Evolutionary conservation across 805 yeast genomes (phyloP).

Genomic region (Ogataea minuta): DNA sequence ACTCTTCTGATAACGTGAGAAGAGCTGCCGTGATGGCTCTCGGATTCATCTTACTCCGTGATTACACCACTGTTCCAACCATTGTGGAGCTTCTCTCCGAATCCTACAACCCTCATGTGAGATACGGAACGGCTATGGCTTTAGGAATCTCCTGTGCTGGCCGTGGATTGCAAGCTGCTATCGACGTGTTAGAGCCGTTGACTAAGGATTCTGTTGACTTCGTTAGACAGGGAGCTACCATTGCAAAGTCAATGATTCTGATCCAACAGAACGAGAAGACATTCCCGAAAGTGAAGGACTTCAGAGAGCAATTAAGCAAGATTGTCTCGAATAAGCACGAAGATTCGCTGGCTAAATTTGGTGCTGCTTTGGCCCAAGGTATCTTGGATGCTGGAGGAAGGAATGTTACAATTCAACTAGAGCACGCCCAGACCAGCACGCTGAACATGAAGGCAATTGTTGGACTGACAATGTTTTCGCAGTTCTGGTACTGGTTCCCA

Average conservation of each 20-base stretch:
- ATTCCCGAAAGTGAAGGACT: conserved; percentile 73
- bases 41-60: conserved; percentile 88
- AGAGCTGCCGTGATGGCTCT: conserved; percentile 91
- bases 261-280: conserved; percentile 83
- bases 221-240: conserved; percentile 96
- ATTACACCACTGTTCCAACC: conserved; percentile 90
- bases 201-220: conserved; percentile 93
- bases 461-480: conserved; percentile 85
- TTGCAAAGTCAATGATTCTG: conserved; percentile 87
- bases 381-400: conserved; percentile 98
- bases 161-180: conserved; percentile 80
- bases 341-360: conserved; percentile 96
- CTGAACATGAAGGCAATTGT: conserved; percentile 88
- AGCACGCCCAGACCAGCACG: conserved; percentile 84
- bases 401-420: conserved; percentile 90
- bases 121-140: conserved; percentile 98
- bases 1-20: conserved; percentile 93
- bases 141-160: conserved; percentile 98
- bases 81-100: conserved; percentile 90
- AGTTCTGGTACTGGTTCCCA: conserved; percentile 99
- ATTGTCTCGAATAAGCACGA: conserved; percentile 87
- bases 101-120: conserved; percentile 95
- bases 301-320: conserved; percentile 70
- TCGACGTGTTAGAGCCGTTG: conserved; percentile 89
- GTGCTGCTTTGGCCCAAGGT: conserved; percentile 96